Conservation (phyloP, 768 basidiomycete species). For the Peribolospora kevripleyi region DNA sequence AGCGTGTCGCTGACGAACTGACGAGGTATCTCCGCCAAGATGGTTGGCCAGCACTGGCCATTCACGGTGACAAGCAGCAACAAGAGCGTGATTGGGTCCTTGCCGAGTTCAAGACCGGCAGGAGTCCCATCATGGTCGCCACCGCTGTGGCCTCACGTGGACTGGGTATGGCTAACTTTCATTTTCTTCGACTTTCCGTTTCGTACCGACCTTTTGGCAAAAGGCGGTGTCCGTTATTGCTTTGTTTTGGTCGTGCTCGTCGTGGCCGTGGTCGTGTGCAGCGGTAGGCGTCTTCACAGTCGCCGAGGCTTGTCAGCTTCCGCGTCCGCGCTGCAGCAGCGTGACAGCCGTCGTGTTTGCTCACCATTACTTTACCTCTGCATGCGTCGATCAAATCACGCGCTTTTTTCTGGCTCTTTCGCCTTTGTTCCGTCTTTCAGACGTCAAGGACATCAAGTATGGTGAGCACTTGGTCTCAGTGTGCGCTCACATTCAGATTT, state of each 20-base stretch:
- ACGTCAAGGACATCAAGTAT: constrained; percentile 97
- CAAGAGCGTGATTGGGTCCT: constrained; percentile 98
- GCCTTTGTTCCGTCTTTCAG: constrained; percentile 23
- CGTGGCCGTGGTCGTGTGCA: no score
- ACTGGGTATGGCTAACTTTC: constrained; percentile 63
- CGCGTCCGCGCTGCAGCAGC: no score
- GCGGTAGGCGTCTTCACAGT: no score
- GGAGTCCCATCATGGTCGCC: constrained; percentile 90
- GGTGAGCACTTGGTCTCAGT: no score
- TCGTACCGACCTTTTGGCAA: constrained; percentile 20
- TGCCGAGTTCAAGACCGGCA: constrained; percentile 90
- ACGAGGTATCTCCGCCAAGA: constrained; percentile 94
- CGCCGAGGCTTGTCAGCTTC: no score
- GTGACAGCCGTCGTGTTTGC: no score
- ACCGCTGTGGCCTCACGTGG: constrained; percentile 99
- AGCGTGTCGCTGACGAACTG: constrained; percentile 84
- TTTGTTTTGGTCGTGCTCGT: neutral
- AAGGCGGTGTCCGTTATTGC: neutral
- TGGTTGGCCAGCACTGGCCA: constrained; percentile 98
- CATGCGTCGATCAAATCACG: no score
- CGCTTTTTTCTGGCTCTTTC: no score
- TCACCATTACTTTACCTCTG: no score
- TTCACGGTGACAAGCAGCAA: constrained; percentile 99
- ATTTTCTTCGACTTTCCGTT: constrained; percentile 11
- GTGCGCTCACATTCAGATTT: no score